phyloP scores from a whole-genome alignment of 805 yeast species.

The Ogataea trehalophila region DNA sequence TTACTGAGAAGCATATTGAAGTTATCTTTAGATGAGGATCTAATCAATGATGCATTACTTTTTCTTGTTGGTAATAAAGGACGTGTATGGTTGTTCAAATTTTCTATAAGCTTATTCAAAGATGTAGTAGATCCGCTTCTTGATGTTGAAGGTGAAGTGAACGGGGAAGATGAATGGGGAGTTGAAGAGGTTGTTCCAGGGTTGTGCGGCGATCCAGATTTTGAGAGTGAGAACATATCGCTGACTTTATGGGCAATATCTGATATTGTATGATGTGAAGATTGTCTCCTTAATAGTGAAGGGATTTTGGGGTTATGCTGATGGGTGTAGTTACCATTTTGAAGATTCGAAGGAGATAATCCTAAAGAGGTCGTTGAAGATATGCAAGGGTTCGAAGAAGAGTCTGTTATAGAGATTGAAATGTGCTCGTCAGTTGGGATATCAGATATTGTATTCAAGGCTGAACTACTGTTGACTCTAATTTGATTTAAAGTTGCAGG shows the following conservation, averaged over 20 bases:
- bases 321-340: neutral
- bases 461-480: constrained; percentile 1
- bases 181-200: neutral
- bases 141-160: constrained; percentile 17
- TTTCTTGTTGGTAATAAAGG: constrained; percentile 9
- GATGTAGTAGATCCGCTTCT: constrained; percentile 24
- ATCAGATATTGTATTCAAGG: neutral
- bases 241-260: constrained; percentile 28
- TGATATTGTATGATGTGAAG: constrained; percentile 22
- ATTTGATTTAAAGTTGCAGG: constrained; percentile 6
- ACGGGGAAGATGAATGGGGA: constrained; percentile 6
- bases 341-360: neutral
- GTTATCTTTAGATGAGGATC: constrained; percentile 15
- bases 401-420: neutral
- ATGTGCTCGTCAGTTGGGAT: neutral
- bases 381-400: neutral
- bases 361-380: neutral
- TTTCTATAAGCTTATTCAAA: constrained; percentile 19
- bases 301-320: neutral
- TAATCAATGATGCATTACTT: constrained; percentile 9
- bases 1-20: constrained; percentile 2
- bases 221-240: constrained; percentile 20
- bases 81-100: constrained; percentile 8
- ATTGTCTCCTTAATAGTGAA: constrained; percentile 3
- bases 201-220: constrained; percentile 8